Conservation (phyloP, 805 yeast genomes). For the Cyberlindnera maritima region DNA sequence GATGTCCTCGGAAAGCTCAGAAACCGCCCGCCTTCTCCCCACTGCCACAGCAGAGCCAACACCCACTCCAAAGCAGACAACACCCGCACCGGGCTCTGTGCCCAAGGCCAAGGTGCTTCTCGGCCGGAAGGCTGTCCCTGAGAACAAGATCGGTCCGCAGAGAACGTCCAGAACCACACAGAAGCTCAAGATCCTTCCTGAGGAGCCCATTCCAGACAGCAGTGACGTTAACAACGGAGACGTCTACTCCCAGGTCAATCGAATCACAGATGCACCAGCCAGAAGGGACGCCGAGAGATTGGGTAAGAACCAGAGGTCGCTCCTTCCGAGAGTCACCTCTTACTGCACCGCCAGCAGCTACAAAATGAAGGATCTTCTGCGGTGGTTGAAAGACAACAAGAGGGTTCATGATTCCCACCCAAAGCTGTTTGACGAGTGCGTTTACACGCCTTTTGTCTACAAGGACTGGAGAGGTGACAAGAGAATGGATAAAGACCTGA, state of each 20-base stretch:
- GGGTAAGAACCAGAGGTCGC: conserved; percentile 70
- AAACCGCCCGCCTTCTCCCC: conserved; percentile 9
- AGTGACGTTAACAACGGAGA: conserved; percentile 33
- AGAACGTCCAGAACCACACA: conserved; percentile 73
- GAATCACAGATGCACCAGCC: conserved; percentile 85
- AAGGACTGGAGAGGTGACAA: conserved; percentile 71
- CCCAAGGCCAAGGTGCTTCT: conserved; percentile 3
- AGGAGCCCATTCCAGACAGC: conserved; percentile 40
- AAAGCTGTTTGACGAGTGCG: conserved; percentile 88
- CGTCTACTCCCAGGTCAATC: conserved; percentile 79
- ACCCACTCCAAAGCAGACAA: not conserved
- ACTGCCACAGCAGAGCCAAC: not conserved
- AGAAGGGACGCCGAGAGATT: conserved; percentile 90
- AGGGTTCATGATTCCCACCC: conserved; percentile 76
- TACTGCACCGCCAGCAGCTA: conserved; percentile 95
- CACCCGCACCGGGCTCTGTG: not conserved
- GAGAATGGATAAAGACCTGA: conserved; percentile 44
- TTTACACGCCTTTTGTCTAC: conserved; percentile 84
- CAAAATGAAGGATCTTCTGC: conserved; percentile 77
- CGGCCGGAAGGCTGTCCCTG: conserved; percentile 13
- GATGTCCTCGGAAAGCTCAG: conserved; percentile 11
- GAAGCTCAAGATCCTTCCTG: conserved; percentile 69
- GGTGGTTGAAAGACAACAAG: conserved; percentile 82
- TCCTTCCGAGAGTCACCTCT: conserved; percentile 91
- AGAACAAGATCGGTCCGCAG: conserved; percentile 60